phyloP scores from a whole-genome alignment of 164 flowering plant genomes.

The Annona cherimola region DNA sequence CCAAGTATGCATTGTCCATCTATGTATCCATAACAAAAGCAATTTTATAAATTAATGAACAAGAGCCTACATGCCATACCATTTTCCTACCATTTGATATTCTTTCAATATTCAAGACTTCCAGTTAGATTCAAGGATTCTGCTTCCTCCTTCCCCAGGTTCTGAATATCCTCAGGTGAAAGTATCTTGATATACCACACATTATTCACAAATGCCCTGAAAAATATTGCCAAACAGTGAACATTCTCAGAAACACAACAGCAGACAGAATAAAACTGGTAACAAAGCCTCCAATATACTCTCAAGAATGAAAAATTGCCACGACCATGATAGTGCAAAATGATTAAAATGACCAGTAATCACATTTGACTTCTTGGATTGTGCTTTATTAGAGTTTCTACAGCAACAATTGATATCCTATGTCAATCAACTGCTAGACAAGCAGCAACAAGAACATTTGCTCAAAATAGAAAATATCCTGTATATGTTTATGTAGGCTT shows the following conservation, averaged over 20 bases:
- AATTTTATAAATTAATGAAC: not conserved
- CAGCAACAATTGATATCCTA: too few species aligned
- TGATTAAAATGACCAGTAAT: too few species aligned
- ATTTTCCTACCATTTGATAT: constrained; percentile 17
- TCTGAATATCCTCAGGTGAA: constrained; percentile 67
- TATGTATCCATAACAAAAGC: not conserved
- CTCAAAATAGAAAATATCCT: too few species aligned
- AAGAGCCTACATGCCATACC: constrained; percentile 12
- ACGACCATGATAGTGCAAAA: too few species aligned
- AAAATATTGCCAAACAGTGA: not conserved
- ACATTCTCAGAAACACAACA: not conserved
- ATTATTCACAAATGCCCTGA: constrained; percentile 77
- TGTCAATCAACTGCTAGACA: too few species aligned
- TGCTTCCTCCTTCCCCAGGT: constrained; percentile 48
- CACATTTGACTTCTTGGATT: too few species aligned
- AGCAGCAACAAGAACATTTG: too few species aligned
- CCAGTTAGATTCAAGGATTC: constrained; percentile 33
- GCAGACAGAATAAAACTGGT: not conserved
- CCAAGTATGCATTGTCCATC: not conserved
- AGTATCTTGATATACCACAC: constrained; percentile 92
- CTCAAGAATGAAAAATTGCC: too few species aligned
- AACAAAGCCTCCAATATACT: too few species aligned
- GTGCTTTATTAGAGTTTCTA: too few species aligned
- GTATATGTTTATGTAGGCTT: too few species aligned
- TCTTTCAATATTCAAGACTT: constrained; percentile 31